Percentiles rank a stretch among this genome's conserved stretches.
Conservation (phyloP, 345 rosid genomes). For the Firmiana major region DNA sequence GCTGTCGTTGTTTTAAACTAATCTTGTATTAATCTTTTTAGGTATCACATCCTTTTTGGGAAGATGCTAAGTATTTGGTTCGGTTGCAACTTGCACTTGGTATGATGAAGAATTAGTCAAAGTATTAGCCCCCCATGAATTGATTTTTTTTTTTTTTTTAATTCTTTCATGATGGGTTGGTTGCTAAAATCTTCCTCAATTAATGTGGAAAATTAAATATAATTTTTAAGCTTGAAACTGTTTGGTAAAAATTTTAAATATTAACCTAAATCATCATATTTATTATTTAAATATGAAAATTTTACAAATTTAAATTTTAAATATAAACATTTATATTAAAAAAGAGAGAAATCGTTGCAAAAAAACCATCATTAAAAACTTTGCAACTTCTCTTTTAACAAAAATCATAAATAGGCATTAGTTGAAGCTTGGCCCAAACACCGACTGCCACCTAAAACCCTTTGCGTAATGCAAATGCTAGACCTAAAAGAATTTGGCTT, state of each 20-base stretch:
- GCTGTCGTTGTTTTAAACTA: background rate
- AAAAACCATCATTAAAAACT: background rate
- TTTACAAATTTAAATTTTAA: too few species aligned
- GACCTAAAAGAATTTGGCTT: background rate
- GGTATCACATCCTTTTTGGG: background rate
- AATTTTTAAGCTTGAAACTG: background rate
- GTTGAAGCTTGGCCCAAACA: background rate
- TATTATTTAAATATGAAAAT: too few species aligned
- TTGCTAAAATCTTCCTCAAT: background rate
- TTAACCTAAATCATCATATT: too few species aligned
- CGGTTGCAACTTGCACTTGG: background rate
- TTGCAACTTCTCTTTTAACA: background rate
- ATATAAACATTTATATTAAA: too few species aligned
- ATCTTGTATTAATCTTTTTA: background rate
- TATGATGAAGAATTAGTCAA: background rate
- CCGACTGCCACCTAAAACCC: background rate
- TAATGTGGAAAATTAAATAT: background rate
- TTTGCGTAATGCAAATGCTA: background rate
- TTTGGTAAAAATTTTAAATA: background rate
- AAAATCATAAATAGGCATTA: too few species aligned
- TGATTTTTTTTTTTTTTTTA: background rate
- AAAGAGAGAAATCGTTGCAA: too few species aligned
- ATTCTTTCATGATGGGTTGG: background rate
- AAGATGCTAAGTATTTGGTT: background rate
- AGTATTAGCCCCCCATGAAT: background rate